These are phyloP conservation scores for Leptographium lundbergii DNA, from an alignment of 2,329 filamentous ascomycete genomes.

Conservation along the genomic window DNA sequence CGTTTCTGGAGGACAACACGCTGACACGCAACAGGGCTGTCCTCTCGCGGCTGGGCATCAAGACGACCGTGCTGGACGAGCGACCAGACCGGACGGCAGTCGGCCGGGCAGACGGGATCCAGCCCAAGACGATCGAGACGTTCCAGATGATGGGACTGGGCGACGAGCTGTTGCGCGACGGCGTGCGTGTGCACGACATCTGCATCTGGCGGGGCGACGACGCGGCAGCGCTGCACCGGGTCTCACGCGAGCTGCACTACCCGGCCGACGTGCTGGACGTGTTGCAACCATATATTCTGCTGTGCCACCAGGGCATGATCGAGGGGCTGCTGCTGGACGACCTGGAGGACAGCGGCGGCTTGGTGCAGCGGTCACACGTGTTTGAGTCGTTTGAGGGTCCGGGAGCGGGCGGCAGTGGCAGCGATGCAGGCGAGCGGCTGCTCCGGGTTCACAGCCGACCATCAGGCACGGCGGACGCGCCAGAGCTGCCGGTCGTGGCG, in stretches of 20 bases:
- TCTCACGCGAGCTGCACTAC: slow-evolving; percentile 45
- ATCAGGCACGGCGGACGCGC: background rate
- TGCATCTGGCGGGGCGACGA: slow-evolving; percentile 50
- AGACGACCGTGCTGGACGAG: slow-evolving; percentile 44
- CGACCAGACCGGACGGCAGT: slow-evolving; percentile 41
- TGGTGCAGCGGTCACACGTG: slow-evolving; percentile 48
- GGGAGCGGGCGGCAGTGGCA: background rate
- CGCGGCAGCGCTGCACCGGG: slow-evolving; percentile 28
- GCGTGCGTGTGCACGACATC: slow-evolving; percentile 60
- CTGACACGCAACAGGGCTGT: background rate
- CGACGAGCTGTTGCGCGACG: slow-evolving; percentile 50
- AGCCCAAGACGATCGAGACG: slow-evolving; percentile 69
- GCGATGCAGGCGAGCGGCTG: background rate
- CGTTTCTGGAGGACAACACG: background rate
- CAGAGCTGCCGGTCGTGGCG: background rate
- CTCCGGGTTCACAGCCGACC: background rate
- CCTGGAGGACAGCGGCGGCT: slow-evolving; percentile 48
- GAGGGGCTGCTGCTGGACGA: slow-evolving; percentile 59
- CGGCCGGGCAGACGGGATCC: slow-evolving; percentile 53
- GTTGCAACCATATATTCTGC: slow-evolving; percentile 39
- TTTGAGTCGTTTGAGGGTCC: slow-evolving; percentile 39
- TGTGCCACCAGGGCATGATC: slow-evolving; percentile 62
- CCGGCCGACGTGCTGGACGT: slow-evolving; percentile 35
- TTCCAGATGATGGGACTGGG: slow-evolving; percentile 58
- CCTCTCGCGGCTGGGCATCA: slow-evolving; percentile 45